Base-by-base conservation (phyloP, 2,329 filamentous ascomycete species). In the Fusarium sacchari region DNA sequence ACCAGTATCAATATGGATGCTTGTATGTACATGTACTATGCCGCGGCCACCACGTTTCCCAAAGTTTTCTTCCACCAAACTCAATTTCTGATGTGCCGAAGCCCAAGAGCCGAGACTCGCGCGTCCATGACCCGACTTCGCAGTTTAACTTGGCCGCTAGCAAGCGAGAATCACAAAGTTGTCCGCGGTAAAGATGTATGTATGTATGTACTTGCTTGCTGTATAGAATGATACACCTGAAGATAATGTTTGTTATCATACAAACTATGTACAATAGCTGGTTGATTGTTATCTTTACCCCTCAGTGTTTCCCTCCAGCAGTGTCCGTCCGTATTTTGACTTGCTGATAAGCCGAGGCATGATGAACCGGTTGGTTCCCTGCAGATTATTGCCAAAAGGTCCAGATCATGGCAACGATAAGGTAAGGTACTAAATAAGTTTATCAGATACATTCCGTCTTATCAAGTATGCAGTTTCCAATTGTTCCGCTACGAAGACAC, bases 21-120 rank as follows among this genome's bases (percentile, higher is more conserved):
- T 42, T 24, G 43, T 12, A 63, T n/a, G n/a, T n/a, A n/a, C n/a
- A n/a, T n/a, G n/a, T n/a, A n/a, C n/a, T n/a, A n/a, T 49, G 28
- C 46, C 46, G 28, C 39, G 22, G 14, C 22, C 30, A 34, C 46
- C 22, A 28, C 22, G n/a, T 26, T 49, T 50, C 43, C 46, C n/a
- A 46, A 53, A 39, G n/a, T n/a, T 9, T 63, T 36, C 40, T 63
- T 65, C 34, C 44, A 37, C 43, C 34, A 65, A 64, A 65, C 37
- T 58, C 50, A 52, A 58, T 59, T 34, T n/a, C 47, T 24, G 32
- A 64, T 53, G 44, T 65, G 47, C 63, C 63, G 63, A 65, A 46
- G 47, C 32, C 66, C n/a, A 49, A 34, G 18, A 67, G 55, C 63
- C 63, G 53, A 67, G 62, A 67, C 52, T 44, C 14, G 11, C 13